These are phyloP conservation scores for Fusarium sp. DNA, from an alignment of 2,329 filamentous ascomycete species.

Conservation along the genomic window DNA sequence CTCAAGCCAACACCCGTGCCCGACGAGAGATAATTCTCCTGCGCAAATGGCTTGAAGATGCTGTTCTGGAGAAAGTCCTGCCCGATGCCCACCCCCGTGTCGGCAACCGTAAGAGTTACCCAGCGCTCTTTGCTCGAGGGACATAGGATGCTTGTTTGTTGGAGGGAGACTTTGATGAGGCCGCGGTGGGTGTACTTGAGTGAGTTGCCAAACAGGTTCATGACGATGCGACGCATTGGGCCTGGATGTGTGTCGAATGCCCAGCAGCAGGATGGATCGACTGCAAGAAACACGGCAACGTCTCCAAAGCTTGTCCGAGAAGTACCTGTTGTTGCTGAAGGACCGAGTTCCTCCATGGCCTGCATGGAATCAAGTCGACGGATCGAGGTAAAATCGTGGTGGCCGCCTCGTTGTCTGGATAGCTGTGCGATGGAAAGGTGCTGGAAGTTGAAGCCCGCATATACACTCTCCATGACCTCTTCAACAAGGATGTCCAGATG, in stretches of 20 bases:
- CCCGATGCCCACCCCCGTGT: conserved; percentile 75
- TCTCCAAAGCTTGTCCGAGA: conserved; percentile 32
- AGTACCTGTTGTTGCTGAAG: neutral
- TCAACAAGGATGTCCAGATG: conserved; percentile 57
- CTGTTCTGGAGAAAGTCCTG: conserved; percentile 70
- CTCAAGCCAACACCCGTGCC: conserved; percentile 75
- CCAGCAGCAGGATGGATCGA: conserved; percentile 62
- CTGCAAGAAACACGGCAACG: conserved; percentile 45
- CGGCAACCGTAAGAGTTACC: conserved; percentile 62
- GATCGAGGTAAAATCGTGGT: conserved; percentile 30
- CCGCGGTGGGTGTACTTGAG: conserved; percentile 67
- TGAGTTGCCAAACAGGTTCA: conserved; percentile 73
- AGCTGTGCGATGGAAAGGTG: conserved; percentile 38
- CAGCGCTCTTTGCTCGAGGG: conserved; percentile 10
- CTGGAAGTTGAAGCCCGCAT: conserved; percentile 58
- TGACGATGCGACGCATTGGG: conserved; percentile 64
- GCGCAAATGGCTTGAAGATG: conserved; percentile 72
- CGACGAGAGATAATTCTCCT: conserved; percentile 70
- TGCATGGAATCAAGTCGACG: conserved; percentile 54
- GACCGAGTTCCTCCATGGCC: conserved; percentile 48
- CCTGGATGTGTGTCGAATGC: conserved; percentile 66
- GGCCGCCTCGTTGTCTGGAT: conserved; percentile 10
- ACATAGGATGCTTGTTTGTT: conserved; percentile 24
- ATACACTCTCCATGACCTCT: conserved; percentile 61
- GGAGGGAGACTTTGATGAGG: conserved; percentile 46